Percentiles rank a stretch among this genome's conserved stretches.
Evolutionary conservation across 2,329 filamentous ascomycete genomes (phyloP).

Genomic region (Clarireedia hainanense): DNA sequence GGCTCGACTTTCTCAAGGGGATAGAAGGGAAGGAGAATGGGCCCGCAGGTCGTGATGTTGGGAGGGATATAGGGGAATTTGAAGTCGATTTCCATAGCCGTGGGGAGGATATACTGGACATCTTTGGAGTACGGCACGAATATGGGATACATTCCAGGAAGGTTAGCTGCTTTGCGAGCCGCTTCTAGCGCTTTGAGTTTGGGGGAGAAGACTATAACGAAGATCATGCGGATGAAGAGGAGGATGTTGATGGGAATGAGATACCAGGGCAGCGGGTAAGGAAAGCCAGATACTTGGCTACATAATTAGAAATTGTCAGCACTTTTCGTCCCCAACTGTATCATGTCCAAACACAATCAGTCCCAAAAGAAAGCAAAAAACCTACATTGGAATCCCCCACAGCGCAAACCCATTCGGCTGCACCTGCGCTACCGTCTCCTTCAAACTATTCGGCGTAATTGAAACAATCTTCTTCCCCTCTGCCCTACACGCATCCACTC

Average conservation of each 20-base stretch:
- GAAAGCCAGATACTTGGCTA: conserved; percentile 31
- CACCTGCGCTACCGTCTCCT: conserved; percentile 33
- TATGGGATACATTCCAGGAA: conserved; percentile 20
- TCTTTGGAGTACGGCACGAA: conserved; percentile 28
- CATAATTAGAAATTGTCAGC: neutral
- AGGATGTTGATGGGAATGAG: conserved; percentile 36
- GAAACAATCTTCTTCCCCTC: conserved; percentile 30
- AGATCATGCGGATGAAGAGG: conserved; percentile 28
- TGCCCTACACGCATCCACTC: conserved; percentile 35
- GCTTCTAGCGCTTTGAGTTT: conserved; percentile 18
- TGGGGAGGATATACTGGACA: conserved; percentile 21
- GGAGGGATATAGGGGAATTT: conserved; percentile 35
- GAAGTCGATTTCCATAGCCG: conserved; percentile 27
- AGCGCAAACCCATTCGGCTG: conserved; percentile 32
- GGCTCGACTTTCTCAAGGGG: conserved; percentile 34
- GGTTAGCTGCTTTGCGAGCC: conserved; percentile 22
- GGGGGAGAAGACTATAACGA: conserved; percentile 15
- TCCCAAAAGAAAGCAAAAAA: conserved; percentile 7
- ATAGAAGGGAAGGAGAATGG: conserved; percentile 34
- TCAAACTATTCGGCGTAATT: conserved; percentile 38
- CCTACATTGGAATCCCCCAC: conserved; percentile 35
- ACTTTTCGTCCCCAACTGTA: neutral
- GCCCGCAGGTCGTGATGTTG: conserved; percentile 39
- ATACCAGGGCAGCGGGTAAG: conserved; percentile 39
- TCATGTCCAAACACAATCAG: neutral